Conservation (phyloP, 2,329 filamentous ascomycete species). For the Pyricularia sp. region DNA sequence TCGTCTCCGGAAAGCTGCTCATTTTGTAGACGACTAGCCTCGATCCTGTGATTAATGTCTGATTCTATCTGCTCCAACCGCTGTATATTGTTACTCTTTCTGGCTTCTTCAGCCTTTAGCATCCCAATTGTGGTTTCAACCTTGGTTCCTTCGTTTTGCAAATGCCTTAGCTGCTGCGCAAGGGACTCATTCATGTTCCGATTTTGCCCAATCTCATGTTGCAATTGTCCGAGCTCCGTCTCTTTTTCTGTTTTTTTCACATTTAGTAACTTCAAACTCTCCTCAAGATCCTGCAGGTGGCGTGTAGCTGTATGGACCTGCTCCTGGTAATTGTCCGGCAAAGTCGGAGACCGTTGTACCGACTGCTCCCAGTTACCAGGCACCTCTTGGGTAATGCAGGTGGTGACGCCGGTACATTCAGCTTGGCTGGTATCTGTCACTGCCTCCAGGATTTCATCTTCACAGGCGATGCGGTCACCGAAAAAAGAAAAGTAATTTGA, state of each 20-base stretch:
- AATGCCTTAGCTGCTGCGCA: neutral
- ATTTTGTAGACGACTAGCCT: neutral
- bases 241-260: neutral
- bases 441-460: neutral
- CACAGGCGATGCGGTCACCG: neutral
- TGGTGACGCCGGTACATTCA: neutral
- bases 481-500: neutral
- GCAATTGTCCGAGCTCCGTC: neutral
- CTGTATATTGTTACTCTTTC: neutral
- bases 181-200: neutral
- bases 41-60: neutral
- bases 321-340: neutral
- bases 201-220: neutral
- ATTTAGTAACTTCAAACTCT: neutral
- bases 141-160: neutral
- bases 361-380: neutral
- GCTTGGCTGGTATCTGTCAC: neutral
- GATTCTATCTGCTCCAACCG: neutral
- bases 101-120: neutral
- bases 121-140: neutral
- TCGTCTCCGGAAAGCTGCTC: neutral
- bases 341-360: neutral
- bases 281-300: neutral
- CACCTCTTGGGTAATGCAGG: neutral
- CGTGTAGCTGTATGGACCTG: neutral